Evolutionary conservation across 2,329 filamentous ascomycete species (phyloP), one percentile per base, ranked within the genome.

Genomic region (Nemania abortiva): DNA sequence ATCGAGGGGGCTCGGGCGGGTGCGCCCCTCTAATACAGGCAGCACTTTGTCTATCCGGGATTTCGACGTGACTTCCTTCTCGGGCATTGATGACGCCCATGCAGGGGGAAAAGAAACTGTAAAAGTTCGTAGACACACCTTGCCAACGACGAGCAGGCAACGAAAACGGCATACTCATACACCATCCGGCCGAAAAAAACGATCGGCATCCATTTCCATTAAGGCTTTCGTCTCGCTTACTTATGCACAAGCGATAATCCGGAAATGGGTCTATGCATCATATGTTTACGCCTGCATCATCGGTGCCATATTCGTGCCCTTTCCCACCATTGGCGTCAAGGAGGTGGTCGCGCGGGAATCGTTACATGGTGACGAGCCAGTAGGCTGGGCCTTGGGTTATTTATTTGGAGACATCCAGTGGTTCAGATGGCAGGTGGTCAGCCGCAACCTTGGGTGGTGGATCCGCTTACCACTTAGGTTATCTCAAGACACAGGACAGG

Each of bases 361-460:
- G 15, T 84, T 99, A 1, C 77, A 86, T 39, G 89, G 89, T 18
- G 83, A 89, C 60, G 96, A 99, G 74, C 94, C 96, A 0, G 88
- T 99, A 53, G 93, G 95, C 2, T 99, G 96, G 96, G 95, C 94
- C 0, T 80, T 98, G 11, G 91, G 93, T 1, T 99, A 99, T 79
- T 83, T 98, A 2, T 88, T 98, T 70, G 95, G 95, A 13, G 92
- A 97, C 74, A 78, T 95, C 11, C 86, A 88, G 0, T 86, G 84
- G 76, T 89, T 98, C 73, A 87, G 94, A 27, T 90, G 91, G 78
- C 86, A 91, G 78, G 87, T 95, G 9, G 84, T 93, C 18, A 87
- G 86, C 68, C 86, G 88, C 69, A 89, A 91, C 69, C 83, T 96
- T 6, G 89, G 92, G 72, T 81, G 84, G 72, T 98, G 94, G 94